Evolutionary conservation across 345 rosid genomes (phyloP).

Genomic region (thale cress (Arabidopsis thaliana)): TAIR10.1 NC_003074.8:1123501-1124000

Average conservation of each 20-base stretch:
- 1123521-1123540: neutral
- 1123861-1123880: constrained; percentile 98
- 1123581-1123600: constrained; percentile 87
- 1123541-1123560: constrained; percentile 72
- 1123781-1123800: constrained; percentile 83
- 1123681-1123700: constrained; percentile 59
- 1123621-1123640: constrained; percentile 79
- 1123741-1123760: constrained; percentile 12
- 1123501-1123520: neutral
- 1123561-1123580: constrained; percentile 73
- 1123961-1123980: constrained; percentile 80
- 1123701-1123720: neutral
- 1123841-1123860: constrained; percentile 97
- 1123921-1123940: constrained; percentile 88
- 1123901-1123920: constrained; percentile 77
- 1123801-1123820: constrained; percentile 98
- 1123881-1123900: constrained; percentile 86
- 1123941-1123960: constrained; percentile 91
- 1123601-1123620: constrained; percentile 88
- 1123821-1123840: constrained; percentile 72
- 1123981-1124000: constrained; percentile 26
- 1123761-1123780: constrained; percentile 71
- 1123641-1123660: constrained; percentile 91
- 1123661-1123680: constrained; percentile 85
- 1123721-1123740: neutral